Base-by-base conservation (phyloP, 129 eudicot species). In the Mikania micrantha region DNA sequence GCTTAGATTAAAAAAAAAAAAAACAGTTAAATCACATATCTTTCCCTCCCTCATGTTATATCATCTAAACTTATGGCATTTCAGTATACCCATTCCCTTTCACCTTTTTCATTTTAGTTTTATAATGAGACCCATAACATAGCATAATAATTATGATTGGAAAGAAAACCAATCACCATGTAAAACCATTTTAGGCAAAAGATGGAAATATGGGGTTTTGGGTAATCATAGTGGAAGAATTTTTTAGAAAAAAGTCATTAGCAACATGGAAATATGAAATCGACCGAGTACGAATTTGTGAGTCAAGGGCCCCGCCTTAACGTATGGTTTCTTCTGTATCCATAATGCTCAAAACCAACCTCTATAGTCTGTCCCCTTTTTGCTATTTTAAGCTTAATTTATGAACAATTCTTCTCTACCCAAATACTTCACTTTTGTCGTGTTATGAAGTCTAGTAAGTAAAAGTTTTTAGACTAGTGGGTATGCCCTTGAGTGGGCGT, bases 291-390 rank as follows among this genome's bases (percentile, higher is more conserved):
- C 20, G 45, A 67, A 29, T 32, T 45, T 44, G 41, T 66, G 49
- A 17, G 47, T 67, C 16, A 64, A 17, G 29, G 74, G 74, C 16
- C 20, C 65, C 74, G 35, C 7, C 25, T 54, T 69, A 25, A 35
- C 66, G 74, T 56, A 69, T 54, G n/a, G 41, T 12, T 52, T 24
- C 53, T 17, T 5, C 40, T 5, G 1, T 21, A 13, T 15, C 50
- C 17, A n/a, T n/a, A 29, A 29, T 29, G 34, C 34, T 4, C 9
- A 12, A 54, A 54, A 13, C 60, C 22, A 40, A 29, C 34, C 4
- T 4, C 2, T n/a, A 29, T 40, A 3, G 45, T 40, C 45, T 9
- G n/a, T 3, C 11, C 11, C 45, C 45, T n/a, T 11, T 39, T 39
- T 11, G 45, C n/a, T 29, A 29, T 29, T 29, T 29, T 29, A n/a